Evolutionary conservation across 768 basidiomycete species (phyloP), one percentile per base, ranked within the genome.

Genomic region (Lactarius deliciosus): DNA sequence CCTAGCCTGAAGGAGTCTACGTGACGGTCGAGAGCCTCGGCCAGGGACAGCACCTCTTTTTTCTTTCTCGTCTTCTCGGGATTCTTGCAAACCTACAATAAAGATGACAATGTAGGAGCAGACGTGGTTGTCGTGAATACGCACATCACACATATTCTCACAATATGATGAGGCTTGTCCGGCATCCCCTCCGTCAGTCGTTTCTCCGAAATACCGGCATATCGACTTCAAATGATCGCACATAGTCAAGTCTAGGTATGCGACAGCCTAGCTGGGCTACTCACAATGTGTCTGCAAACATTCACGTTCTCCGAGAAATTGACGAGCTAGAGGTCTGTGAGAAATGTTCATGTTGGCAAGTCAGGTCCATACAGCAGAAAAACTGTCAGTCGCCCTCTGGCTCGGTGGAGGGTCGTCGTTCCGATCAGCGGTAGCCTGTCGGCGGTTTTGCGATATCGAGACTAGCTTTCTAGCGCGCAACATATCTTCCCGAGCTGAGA

Each of bases 161-260:
- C 92, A 94, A 70, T 90, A 86, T 5, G 72, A 72, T 63, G 80
- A 81, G 60, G 82, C 74, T 13, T 79, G 65, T 8, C 78, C 79
- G 10, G 77, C 70, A 69, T 89, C 80, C 13, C 72, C 75, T 8
- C 76, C 71, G 68, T 90, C 81, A 43, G 92, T 83, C 0, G 71
- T 68, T 75, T 94, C 92, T 1, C 90, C 92, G 69, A 94, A 94
- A 73, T 91, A 92, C 56, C 84, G 85, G 72, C 92, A 93, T 65
- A 94, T 87, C 2, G 82, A 79, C 89, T 93, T 60, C 28, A 43
- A 56, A 13, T 28, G 28, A 40, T 4, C 47, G 47, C 22, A 22
- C 0, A n/a, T 3, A 8, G 22, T 58, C 1, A 32, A 32, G 9
- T 53, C 32, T 30, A 34, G 50, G 53, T 4, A 34, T 22, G 36